These are phyloP conservation scores for Jamesozyma gamospora DNA, from an alignment of 805 yeast genomes.

Conservation along the genomic window DNA sequence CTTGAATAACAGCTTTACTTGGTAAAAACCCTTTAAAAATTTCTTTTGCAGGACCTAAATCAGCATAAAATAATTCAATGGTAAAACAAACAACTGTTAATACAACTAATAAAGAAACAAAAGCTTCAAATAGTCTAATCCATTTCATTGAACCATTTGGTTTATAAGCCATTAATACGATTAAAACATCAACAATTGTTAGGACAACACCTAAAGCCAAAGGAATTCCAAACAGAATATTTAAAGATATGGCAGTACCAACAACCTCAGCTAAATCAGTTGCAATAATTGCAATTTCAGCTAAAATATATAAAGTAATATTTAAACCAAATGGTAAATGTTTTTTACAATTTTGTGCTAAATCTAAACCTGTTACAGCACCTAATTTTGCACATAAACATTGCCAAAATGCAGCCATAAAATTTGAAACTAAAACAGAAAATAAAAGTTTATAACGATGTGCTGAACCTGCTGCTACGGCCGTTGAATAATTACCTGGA, in stretches of 20 bases:
- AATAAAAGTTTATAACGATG: conserved; percentile 72
- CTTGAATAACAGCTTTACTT: conserved; percentile 38
- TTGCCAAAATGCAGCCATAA: conserved; percentile 82
- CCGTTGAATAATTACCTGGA: conserved; percentile 94
- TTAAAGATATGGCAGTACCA: conserved; percentile 92
- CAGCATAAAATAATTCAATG: conserved; percentile 63
- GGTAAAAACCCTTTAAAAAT: conserved; percentile 65
- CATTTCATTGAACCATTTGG: conserved; percentile 75
- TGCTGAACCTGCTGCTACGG: conserved; percentile 88
- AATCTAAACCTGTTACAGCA: conserved; percentile 85
- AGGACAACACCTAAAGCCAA: conserved; percentile 72
- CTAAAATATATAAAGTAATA: conserved; percentile 56
- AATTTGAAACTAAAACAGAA: conserved; percentile 66
- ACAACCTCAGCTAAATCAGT: conserved; percentile 96
- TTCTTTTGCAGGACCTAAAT: conserved; percentile 42
- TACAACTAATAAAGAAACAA: conserved; percentile 67
- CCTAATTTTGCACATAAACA: conserved; percentile 80
- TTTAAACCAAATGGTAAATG: conserved; percentile 59
- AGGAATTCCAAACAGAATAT: conserved; percentile 73
- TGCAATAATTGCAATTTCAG: conserved; percentile 87
- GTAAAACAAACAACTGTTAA: conserved; percentile 82
- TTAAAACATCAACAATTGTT: conserved; percentile 76
- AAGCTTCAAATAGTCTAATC: conserved; percentile 69
- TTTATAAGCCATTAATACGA: conserved; percentile 78
- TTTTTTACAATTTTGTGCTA: conserved; percentile 77